phyloP scores from a whole-genome alignment of 495 filamentous ascomycete genomes.

The Penicillium angulare region DNA sequence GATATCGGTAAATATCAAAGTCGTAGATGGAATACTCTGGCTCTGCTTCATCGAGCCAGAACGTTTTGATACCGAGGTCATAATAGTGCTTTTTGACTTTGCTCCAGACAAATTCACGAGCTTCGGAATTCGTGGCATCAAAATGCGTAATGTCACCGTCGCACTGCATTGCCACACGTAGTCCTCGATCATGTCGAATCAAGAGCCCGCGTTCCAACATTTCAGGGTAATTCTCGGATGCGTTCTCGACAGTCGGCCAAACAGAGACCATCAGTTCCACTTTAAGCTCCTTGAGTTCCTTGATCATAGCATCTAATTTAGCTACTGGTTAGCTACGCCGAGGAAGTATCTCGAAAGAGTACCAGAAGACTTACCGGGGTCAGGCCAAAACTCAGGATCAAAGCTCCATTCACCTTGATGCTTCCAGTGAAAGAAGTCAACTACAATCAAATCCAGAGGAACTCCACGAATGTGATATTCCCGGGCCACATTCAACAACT shows the following conservation, averaged over 20 bases:
- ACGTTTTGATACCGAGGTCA: conserved; percentile 53
- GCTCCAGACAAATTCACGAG: conserved; percentile 53
- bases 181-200: conserved; percentile 52
- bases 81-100: conserved; percentile 55
- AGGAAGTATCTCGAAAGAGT: too few species aligned
- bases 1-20: conserved; percentile 59
- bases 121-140: conserved; percentile 54
- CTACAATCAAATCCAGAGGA: conserved; percentile 56
- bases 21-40: conserved; percentile 59
- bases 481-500: conserved; percentile 51
- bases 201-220: conserved; percentile 54
- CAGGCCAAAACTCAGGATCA: conserved; percentile 56
- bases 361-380: conserved; percentile 44
- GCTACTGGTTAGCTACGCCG: not conserved
- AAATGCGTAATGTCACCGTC: conserved; percentile 54
- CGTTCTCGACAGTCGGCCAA: conserved; percentile 57
- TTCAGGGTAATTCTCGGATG: conserved; percentile 50
- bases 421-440: conserved; percentile 62
- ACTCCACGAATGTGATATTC: conserved; percentile 51
- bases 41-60: conserved; percentile 63
- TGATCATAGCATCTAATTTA: conserved; percentile 49
- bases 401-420: conserved; percentile 60
- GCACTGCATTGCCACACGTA: conserved; percentile 51
- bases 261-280: conserved; percentile 61
- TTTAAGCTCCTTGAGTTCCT: conserved; percentile 48